Conservation (phyloP, 192 early-diverging fungal species). For the Gaertneriomyces semiglobifer region DNA sequence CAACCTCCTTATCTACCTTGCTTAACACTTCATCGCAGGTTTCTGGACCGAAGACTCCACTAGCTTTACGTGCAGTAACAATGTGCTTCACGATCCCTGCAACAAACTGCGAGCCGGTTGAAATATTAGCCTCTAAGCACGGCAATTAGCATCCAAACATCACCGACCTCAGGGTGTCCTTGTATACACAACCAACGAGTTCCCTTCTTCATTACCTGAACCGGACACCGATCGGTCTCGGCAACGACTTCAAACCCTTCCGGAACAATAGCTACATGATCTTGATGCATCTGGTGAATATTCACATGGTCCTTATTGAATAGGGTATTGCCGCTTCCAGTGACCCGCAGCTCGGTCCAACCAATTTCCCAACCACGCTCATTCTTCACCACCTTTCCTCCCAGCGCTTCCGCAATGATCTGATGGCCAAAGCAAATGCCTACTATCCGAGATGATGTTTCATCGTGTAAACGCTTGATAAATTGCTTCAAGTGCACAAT, state of each 20-base stretch:
- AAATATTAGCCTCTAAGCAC: background rate
- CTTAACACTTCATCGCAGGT: background rate
- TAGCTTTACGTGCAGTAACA: slow-evolving; percentile 21
- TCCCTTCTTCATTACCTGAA: slow-evolving; percentile 62
- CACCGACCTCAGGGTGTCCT: slow-evolving; percentile 67
- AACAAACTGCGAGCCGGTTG: slow-evolving; percentile 11
- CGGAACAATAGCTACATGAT: slow-evolving; percentile 63
- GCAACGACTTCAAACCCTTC: slow-evolving; percentile 56
- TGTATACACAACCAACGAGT: slow-evolving; percentile 60
- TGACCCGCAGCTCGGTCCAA: slow-evolving; percentile 32
- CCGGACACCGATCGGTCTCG: slow-evolving; percentile 47
- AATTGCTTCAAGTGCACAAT: slow-evolving; percentile 57
- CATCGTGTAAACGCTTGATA: slow-evolving; percentile 37
- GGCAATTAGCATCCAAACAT: background rate
- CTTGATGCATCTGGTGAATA: slow-evolving; percentile 39
- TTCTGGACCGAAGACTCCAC: slow-evolving; percentile 13
- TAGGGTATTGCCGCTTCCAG: slow-evolving; percentile 21
- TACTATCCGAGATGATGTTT: slow-evolving; percentile 47
- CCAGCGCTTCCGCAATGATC: slow-evolving; percentile 66
- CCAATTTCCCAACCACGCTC: slow-evolving; percentile 72
- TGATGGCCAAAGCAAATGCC: slow-evolving; percentile 88
- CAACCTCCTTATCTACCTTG: slow-evolving; percentile 12
- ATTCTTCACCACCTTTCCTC: slow-evolving; percentile 54
- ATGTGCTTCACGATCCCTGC: slow-evolving; percentile 27
- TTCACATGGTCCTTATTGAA: slow-evolving; percentile 15